Percentiles rank a stretch among this genome's conserved stretches.
Conservation (phyloP, 2,329 filamentous ascomycete genomes). For the Cytospora piceae region DNA sequence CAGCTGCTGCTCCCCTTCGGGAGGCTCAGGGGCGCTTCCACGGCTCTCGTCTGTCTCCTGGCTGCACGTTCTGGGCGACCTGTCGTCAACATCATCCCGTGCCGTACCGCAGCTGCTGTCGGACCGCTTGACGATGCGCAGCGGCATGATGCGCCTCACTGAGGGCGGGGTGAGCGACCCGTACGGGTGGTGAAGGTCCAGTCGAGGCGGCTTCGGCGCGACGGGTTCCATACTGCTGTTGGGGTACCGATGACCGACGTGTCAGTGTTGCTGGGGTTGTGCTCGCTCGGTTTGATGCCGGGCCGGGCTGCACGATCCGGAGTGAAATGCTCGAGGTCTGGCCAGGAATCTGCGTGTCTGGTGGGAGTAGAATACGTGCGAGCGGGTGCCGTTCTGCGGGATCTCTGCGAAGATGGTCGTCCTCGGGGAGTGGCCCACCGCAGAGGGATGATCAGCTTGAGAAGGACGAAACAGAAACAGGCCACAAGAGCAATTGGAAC, state of each 20-base stretch:
- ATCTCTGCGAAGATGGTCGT: not conserved
- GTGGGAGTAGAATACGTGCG: not conserved
- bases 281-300: not conserved
- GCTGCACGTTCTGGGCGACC: slow-evolving; percentile 31
- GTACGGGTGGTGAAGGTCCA: slow-evolving; percentile 40
- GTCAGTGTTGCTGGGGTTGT: not conserved
- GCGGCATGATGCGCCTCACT: slow-evolving; percentile 44
- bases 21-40: slow-evolving; percentile 34
- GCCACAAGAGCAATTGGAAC: slow-evolving; percentile 25
- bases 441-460: slow-evolving; percentile 18
- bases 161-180: slow-evolving; percentile 11
- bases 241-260: slow-evolving; percentile 11
- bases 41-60: slow-evolving; percentile 34
- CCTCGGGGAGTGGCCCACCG: not conserved
- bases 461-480: slow-evolving; percentile 18
- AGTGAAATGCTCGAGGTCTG: slow-evolving; percentile 38
- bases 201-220: slow-evolving; percentile 34
- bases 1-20: slow-evolving; percentile 36
- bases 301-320: slow-evolving; percentile 3
- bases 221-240: slow-evolving; percentile 42
- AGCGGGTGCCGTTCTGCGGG: not conserved
- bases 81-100: not conserved
- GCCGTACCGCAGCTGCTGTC: slow-evolving; percentile 32
- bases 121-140: slow-evolving; percentile 53
- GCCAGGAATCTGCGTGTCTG: slow-evolving; percentile 39